Evolutionary conservation across 2,329 filamentous ascomycete genomes (phyloP).

Genomic region (Periconia digitata): DNA sequence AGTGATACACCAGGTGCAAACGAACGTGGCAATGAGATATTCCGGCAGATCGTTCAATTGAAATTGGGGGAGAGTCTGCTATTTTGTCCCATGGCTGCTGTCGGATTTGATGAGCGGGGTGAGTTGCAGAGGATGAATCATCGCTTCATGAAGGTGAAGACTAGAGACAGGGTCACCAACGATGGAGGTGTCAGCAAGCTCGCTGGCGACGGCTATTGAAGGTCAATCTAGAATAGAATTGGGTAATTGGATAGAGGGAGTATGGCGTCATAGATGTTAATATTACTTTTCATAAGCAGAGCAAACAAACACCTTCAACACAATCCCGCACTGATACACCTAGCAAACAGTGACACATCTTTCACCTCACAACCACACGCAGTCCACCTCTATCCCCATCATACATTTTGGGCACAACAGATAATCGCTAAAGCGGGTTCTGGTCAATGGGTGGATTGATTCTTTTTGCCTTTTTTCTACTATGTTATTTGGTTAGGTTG

Average conservation of each 20-base stretch:
- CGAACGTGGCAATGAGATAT: conserved; percentile 31
- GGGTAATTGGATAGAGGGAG: too few species aligned
- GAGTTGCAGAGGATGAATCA: conserved; percentile 7
- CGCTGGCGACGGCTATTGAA: not conserved
- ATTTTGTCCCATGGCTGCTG: conserved; percentile 49
- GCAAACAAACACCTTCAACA: not conserved
- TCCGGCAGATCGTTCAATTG: conserved; percentile 49
- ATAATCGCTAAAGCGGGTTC: too few species aligned
- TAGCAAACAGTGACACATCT: too few species aligned
- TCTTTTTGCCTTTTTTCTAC: too few species aligned
- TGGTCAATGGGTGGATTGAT: too few species aligned
- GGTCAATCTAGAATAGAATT: too few species aligned
- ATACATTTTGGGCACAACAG: too few species aligned
- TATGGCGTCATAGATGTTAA: not conserved
- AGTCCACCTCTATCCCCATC: too few species aligned
- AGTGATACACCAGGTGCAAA: conserved; percentile 11
- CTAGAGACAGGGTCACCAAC: conserved; percentile 45
- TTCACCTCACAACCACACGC: too few species aligned
- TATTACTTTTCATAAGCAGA: not conserved
- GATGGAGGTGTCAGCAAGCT: conserved; percentile 43
- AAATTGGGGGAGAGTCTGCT: conserved; percentile 51
- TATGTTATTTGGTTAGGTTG: too few species aligned
- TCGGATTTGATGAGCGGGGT: conserved; percentile 20
- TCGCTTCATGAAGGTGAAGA: conserved; percentile 36
- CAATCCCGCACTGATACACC: too few species aligned